These are phyloP conservation scores for Cucurbitaria berberidis DNA, from an alignment of 2,329 filamentous ascomycete species.

Conservation along the genomic window DNA sequence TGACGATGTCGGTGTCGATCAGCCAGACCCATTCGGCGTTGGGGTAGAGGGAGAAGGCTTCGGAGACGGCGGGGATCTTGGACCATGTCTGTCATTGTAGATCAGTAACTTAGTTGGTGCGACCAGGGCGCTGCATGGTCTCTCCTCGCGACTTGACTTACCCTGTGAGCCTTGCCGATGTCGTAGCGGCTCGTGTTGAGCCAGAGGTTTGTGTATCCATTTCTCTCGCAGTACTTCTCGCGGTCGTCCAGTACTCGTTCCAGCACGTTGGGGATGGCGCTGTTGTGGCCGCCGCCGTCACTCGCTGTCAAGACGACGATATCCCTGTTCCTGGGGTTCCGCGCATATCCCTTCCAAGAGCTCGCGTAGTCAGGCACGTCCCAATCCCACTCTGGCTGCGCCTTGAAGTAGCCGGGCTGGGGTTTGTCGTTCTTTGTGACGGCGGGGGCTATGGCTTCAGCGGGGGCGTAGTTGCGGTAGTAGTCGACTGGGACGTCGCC, in stretches of 20 bases:
- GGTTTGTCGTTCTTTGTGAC: slow-evolving; percentile 28
- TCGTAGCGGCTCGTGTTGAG: slow-evolving; percentile 51
- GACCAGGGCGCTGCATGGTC: not conserved
- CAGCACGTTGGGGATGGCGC: slow-evolving; percentile 48
- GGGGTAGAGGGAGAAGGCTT: slow-evolving; percentile 48
- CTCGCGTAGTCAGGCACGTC: slow-evolving; percentile 32
- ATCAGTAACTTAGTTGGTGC: not conserved
- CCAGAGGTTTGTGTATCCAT: slow-evolving; percentile 50
- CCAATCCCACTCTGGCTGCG: slow-evolving; percentile 42
- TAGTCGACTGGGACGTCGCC: slow-evolving; percentile 33
- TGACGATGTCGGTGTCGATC: slow-evolving; percentile 51
- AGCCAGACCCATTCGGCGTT: slow-evolving; percentile 52
- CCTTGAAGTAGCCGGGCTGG: slow-evolving; percentile 42
- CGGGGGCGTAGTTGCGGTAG: slow-evolving; percentile 34
- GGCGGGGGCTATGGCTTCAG: slow-evolving; percentile 19
- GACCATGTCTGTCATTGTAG: slow-evolving; percentile 40
- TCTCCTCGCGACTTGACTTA: no score
- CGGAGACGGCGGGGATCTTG: slow-evolving; percentile 50
- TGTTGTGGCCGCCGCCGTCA: slow-evolving; percentile 52
- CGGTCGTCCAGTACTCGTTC: slow-evolving; percentile 44
- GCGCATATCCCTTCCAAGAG: slow-evolving; percentile 38
- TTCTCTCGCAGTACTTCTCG: slow-evolving; percentile 44
- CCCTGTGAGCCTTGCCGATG: slow-evolving; percentile 44
- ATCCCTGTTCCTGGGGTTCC: slow-evolving; percentile 41
- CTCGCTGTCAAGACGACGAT: slow-evolving; percentile 50